A percentile compares a stretch with the other conserved stretches of the same genome.
These are phyloP conservation scores for Talaromyces sp. DNA, from an alignment of 2,329 filamentous ascomycete genomes.

Conservation along the genomic window DNA sequence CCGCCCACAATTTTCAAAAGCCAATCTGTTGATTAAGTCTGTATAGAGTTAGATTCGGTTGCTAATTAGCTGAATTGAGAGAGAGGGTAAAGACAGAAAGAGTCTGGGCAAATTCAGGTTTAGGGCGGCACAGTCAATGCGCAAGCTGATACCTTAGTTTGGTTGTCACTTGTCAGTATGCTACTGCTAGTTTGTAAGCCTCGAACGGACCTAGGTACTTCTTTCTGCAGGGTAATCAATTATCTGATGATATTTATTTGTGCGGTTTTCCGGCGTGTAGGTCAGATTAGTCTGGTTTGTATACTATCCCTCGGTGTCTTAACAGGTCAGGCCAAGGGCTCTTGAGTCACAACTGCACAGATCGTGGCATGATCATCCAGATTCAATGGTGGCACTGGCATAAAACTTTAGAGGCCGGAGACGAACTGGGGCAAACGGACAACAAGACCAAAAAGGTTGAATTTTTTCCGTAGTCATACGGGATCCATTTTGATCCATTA, in stretches of 20 bases:
- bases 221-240: neutral
- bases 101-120: constrained; percentile 6
- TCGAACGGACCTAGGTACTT: neutral
- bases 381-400: neutral
- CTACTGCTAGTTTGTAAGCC: neutral
- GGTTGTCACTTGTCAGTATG: neutral
- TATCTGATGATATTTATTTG: neutral
- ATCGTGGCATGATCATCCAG: constrained; percentile 1
- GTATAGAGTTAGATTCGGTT: neutral
- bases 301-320: neutral
- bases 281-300: no score
- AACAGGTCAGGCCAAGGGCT: neutral
- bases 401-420: neutral
- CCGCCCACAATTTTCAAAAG: neutral
- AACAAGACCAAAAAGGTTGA: neutral
- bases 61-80: constrained; percentile 8
- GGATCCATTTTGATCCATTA: constrained; percentile 3
- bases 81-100: neutral
- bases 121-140: constrained; percentile 13
- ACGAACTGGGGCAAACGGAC: constrained; percentile 2
- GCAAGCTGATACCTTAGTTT: constrained; percentile 7
- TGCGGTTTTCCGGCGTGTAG: neutral
- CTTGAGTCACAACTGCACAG: neutral
- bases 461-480: neutral
- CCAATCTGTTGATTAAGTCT: constrained; percentile 6